Base-by-base conservation (phyloP, 2,329 filamentous ascomycete species). In the Paecilomyces sp. region DNA sequence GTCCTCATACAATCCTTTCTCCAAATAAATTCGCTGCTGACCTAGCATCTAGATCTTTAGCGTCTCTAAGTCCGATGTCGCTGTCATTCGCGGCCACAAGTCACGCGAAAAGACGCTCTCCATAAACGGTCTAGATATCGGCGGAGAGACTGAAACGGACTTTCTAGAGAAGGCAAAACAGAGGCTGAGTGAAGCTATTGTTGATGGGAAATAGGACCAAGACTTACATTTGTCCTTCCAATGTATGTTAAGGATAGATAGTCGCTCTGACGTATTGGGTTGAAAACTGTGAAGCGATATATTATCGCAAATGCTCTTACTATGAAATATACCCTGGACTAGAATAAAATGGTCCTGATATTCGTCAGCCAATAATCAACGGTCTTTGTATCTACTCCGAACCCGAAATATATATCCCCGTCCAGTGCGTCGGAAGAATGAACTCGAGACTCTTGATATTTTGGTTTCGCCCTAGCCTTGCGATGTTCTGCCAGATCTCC, bases 81-180 rank as follows among this genome's bases (percentile, higher is more conserved):
- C 82, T 52, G 82, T 91, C 50, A 80, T 82, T 12, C 84, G 84
- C 15, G 88, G 88, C 0, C 69, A 81, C 57, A 90, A 86, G 70
- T 86, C 83, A 22, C 80, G 83, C 59, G 83, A 87, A 52, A 91
- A 91, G 74, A 86, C 81, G 0, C 72, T 89, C 53, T 66, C 70
- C 55, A 65, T 76, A 15, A 61, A 63, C 47, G 65, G 66, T 22
- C 54, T 73, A 41, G 61, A 65, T 55, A 67, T 76, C 65, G 61
- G 64, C 7, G 57, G 67, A 30, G 72, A 71, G 0, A 72, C 75
- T 53, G 70, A 73, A 57, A 62, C 74, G 9, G 61, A 57, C 1
- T 71, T 68, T 52, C 58, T 76, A 1, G 64, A 62, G 13, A 64
- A 54, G 6, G 56, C 73, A 3, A 64, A 57, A 41, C 55, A 65